A percentile compares a stretch with the other conserved stretches of the same genome.
phyloP scores from a whole-genome alignment of 2,329 filamentous ascomycete genomes.

The Zasmidium citrigriseum region DNA sequence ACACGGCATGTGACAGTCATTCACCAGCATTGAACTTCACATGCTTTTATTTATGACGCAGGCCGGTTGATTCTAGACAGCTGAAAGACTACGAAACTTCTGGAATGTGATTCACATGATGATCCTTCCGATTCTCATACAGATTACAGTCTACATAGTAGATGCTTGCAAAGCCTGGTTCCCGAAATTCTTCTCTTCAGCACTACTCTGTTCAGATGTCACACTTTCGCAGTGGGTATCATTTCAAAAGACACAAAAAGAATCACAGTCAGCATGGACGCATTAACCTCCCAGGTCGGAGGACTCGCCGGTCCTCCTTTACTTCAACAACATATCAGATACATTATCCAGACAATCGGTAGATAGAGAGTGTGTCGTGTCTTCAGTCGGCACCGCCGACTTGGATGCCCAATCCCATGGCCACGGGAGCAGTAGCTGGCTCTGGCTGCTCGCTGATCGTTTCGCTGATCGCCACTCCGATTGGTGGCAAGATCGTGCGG shows the following conservation, averaged over 20 bases:
- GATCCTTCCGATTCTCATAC: background rate
- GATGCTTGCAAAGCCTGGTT: background rate
- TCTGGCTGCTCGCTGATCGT: background rate
- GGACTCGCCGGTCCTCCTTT: background rate
- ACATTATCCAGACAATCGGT: background rate
- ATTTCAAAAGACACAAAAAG: background rate
- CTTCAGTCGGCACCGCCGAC: slow-evolving; percentile 5
- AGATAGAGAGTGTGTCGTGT: background rate
- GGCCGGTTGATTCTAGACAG: too few species aligned
- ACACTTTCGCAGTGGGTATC: slow-evolving; percentile 3
- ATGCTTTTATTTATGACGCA: too few species aligned
- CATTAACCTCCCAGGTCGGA: background rate
- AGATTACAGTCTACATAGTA: background rate
- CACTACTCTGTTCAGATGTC: background rate
- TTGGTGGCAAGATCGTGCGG: slow-evolving; percentile 11
- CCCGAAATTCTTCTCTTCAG: background rate
- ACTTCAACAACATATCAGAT: background rate
- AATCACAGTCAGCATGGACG: background rate
- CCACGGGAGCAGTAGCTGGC: background rate
- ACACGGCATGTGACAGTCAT: too few species aligned
- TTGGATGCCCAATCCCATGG: slow-evolving; percentile 9
- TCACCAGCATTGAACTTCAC: too few species aligned
- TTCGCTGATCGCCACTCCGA: slow-evolving; percentile 19
- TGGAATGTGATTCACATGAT: background rate
- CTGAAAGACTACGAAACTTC: too few species aligned